Percentiles rank a stretch among this genome's conserved stretches.
These are phyloP conservation scores for Mycocentrospora acerina DNA, from an alignment of 2,329 filamentous ascomycete genomes.

Conservation along the genomic window DNA sequence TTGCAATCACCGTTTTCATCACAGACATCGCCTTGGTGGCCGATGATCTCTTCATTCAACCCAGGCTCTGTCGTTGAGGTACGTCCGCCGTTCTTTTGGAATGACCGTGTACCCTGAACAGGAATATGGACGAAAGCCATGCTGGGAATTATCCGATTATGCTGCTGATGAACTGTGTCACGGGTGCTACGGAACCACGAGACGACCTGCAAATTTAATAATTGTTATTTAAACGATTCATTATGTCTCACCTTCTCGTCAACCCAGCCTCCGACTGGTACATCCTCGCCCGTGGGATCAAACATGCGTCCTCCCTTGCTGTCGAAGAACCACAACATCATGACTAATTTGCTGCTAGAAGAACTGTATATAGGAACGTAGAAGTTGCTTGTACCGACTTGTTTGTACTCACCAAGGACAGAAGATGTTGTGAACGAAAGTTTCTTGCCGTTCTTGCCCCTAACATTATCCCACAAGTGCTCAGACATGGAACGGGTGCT, in stretches of 20 bases:
- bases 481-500: constrained; percentile 23
- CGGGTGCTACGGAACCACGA: constrained; percentile 28
- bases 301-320: constrained; percentile 30
- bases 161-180: constrained; percentile 17
- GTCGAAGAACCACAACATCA: constrained; percentile 74
- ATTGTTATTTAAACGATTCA: too few species aligned
- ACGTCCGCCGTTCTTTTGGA: constrained; percentile 51
- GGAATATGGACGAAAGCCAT: constrained; percentile 60
- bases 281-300: constrained; percentile 16
- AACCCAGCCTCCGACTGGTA: constrained; percentile 18
- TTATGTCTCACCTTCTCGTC: constrained; percentile 24
- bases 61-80: constrained; percentile 47
- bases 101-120: constrained; percentile 23
- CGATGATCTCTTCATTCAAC: constrained; percentile 36
- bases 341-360: constrained; percentile 40
- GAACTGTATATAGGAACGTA: constrained; percentile 53
- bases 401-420: constrained; percentile 41
- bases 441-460: constrained; percentile 51
- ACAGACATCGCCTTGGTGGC: constrained; percentile 22
- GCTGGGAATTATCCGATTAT: constrained; percentile 47
- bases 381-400: constrained; percentile 52
- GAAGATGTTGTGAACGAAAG: constrained; percentile 46
- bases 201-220: constrained; percentile 22
- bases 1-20: constrained; percentile 19
- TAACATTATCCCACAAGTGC: constrained; percentile 42